Evolutionary conservation across 345 rosid species (phyloP).

Genomic region (Eucalyptus marginata): DNA sequence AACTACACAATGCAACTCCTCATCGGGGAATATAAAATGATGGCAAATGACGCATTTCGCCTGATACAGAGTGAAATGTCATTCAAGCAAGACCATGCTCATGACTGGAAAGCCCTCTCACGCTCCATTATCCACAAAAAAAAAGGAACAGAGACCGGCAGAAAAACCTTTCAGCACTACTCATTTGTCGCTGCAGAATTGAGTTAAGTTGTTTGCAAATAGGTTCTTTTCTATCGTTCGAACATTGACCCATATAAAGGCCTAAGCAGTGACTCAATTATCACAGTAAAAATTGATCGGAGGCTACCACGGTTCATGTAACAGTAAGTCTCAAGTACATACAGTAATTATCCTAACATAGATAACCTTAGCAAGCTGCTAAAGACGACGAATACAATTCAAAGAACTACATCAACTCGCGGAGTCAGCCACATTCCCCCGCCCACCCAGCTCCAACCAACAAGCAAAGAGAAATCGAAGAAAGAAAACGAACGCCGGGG

Average conservation of each 20-base stretch:
- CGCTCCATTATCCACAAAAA: not conserved
- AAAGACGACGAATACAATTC: not conserved
- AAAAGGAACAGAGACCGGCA: not conserved
- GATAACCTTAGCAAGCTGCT: not conserved
- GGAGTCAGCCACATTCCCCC: not conserved
- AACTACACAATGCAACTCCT: conserved; percentile 54
- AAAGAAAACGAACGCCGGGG: not conserved
- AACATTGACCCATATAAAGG: not conserved
- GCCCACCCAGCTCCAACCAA: not conserved
- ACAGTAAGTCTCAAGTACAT: not conserved
- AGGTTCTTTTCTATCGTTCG: not conserved
- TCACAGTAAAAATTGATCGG: not conserved
- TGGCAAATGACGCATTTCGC: conserved; percentile 57
- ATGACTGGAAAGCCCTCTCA: not conserved
- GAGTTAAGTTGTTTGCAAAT: not conserved
- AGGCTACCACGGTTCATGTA: not conserved
- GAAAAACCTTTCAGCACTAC: not conserved
- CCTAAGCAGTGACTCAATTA: not conserved
- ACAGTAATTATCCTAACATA: not conserved
- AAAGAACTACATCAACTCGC: not conserved
- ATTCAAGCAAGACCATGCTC: not conserved
- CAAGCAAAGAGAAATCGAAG: not conserved
- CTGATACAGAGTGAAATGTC: conserved; percentile 15
- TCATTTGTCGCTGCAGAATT: not conserved
- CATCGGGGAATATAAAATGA: conserved; percentile 40